Evolutionary conservation across 1,139 yeast genomes (phyloP), one percentile per base, ranked within the genome.

Genomic region (Taphrina flavorubra): DNA sequence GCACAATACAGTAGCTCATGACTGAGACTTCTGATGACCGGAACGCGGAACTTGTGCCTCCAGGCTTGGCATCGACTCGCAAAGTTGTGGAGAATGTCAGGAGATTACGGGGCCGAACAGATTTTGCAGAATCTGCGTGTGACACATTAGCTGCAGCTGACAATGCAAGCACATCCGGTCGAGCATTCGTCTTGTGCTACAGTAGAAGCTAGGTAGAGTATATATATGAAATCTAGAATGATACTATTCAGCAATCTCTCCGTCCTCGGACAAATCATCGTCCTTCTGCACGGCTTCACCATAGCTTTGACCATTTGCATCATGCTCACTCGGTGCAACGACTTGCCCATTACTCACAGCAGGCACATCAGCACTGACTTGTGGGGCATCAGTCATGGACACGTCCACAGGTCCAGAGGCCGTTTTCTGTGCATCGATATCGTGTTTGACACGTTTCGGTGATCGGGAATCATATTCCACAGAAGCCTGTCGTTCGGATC

Each of bases 181-280:
- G n/a, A 20, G 34, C 13, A 51, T 51, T 25, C 3, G 37, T 8
- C 36, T 25, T 51, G 31, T 39, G 42, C 6, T 39, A 39, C 14
- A 25, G 25, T 46, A 46, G 25, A 20, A 2, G 25, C 4, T 11
- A 46, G 10, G 6, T 39, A 39, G 11, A 2, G 6, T 14, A 14
- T 14, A 25, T 25, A 4, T 25, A 25, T 25, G 31, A 25, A 2
- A 25, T 39, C 14, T 39, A 10, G 11, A 51, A 40, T 36, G 6
- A 6, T 31, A 8, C 64, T 61, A 62, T 39, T 63, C 67, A 10
- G 67, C 67, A 46, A 63, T 63, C 61, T 63, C 67, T 6, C 67
- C 67, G 14, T 63, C 67, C 47, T 63, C 67, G 8, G 67, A 63
- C 8, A 56, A 47, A 36, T 60, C 56, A 18, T 60, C 65, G 11